phyloP scores from a whole-genome alignment of 306 rosid genomes.

The Prosopis cineraria region DNA sequence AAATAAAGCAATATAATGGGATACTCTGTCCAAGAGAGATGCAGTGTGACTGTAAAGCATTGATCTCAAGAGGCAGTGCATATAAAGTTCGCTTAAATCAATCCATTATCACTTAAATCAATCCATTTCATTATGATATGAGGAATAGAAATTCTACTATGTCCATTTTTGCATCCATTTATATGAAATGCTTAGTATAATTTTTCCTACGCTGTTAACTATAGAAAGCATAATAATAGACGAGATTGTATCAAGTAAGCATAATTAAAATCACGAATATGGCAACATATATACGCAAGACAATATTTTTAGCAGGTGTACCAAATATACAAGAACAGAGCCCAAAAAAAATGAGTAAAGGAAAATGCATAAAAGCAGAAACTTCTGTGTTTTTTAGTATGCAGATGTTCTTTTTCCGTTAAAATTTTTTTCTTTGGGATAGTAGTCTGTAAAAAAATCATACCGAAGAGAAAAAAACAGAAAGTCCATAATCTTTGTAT shows the following conservation, averaged over 20 bases:
- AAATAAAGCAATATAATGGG: not conserved
- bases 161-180: not conserved
- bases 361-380: not conserved
- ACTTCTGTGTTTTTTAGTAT: not conserved
- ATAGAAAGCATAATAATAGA: not conserved
- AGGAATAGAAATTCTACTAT: not conserved
- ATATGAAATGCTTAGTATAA: not conserved
- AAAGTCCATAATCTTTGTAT: not conserved
- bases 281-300: not conserved
- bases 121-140: slow-evolving; percentile 7
- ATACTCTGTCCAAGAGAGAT: not conserved
- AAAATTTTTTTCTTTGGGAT: too few species aligned
- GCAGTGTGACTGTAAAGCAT: not conserved
- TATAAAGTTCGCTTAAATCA: not conserved
- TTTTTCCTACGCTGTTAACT: not conserved
- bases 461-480: not conserved
- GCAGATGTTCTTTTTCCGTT: not conserved
- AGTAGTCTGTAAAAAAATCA: too few species aligned
- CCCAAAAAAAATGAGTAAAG: not conserved
- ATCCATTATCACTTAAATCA: not conserved
- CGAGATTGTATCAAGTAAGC: not conserved
- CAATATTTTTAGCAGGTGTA: not conserved
- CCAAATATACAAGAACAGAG: not conserved
- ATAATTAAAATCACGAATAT: slow-evolving; percentile 15
- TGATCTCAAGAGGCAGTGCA: not conserved